Base-by-base conservation (phyloP, 2,329 filamentous ascomycete genomes). In the Phialocephala subalpina region DNA sequence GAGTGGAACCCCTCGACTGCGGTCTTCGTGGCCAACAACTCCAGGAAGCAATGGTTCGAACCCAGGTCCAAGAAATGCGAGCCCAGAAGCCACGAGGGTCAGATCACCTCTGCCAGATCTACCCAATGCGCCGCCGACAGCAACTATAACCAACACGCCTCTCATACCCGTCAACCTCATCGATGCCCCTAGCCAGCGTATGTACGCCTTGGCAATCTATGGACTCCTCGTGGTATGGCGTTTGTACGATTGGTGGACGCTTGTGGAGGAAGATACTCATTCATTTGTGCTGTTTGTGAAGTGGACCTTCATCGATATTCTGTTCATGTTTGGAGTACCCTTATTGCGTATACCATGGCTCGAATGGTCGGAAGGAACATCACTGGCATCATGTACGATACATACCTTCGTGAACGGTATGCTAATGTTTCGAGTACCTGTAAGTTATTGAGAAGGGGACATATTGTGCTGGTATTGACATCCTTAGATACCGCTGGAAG, bases 341-440 rank as follows among this genome's bases (percentile, higher is more conserved):
- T 87, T 92, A 71, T 79, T 99, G 73, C 89, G 92, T 77, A 97
- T 99, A 85, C 96, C 96, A 65, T 99, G 96, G 97, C 84, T 99
- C 65, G 94, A 98, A 82, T 93, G 95, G 82, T 93, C 92, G n/a
- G 71, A 73, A 45, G 53, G 62, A 33, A 52, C 92, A 92, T 74
- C 85, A 87, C 40, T 89, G 89, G 82, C 86, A 36, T 80, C 94
- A 25, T 97, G 96, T 75, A 78, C 92, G 56, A 72, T 85, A 3
- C 94, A 97, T 77, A 85, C 90, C 2, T 76, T 91, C 1, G 78
- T 92, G 60, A 93, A 97, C 81, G 91, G 90, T 72, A 90, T 97
- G 82, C 81, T 97, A 72, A 97, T 97, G 94, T 97, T 97, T 78
- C 91, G 93, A 70, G 90, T 98, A 67, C 90, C 92, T 47, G 88